Conservation (phyloP, 1,139 yeast genomes). For the Protomyces arabidopsidicola region DNA sequence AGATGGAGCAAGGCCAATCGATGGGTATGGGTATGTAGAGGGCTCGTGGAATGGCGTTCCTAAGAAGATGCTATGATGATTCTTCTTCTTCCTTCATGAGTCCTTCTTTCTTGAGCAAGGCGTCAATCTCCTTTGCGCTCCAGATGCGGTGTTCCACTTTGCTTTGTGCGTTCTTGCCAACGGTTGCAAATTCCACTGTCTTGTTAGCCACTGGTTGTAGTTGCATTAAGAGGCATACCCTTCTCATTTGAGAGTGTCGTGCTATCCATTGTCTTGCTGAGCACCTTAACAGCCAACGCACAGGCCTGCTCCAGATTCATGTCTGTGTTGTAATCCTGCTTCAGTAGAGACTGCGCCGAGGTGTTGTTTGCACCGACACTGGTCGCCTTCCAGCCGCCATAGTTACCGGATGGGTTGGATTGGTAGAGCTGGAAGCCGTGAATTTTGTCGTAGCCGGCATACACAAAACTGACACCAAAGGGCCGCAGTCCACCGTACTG, state of each 20-base stretch:
- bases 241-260: slow-evolving; percentile 80
- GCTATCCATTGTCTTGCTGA: slow-evolving; percentile 90
- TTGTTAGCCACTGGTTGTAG: not conserved
- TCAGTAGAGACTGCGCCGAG: slow-evolving; percentile 90
- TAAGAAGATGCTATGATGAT: not conserved
- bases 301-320: slow-evolving; percentile 72
- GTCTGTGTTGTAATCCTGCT: slow-evolving; percentile 90
- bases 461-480: slow-evolving; percentile 92
- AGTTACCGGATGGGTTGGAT: slow-evolving; percentile 95
- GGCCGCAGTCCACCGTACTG: slow-evolving; percentile 97
- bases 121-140: slow-evolving; percentile 72
- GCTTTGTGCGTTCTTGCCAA: slow-evolving; percentile 50
- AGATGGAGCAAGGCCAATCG: slow-evolving; percentile 26
- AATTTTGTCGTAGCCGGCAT: slow-evolving; percentile 91
- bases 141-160: slow-evolving; percentile 67
- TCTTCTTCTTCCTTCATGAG: slow-evolving; percentile 19
- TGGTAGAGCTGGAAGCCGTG: slow-evolving; percentile 89
- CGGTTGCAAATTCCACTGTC: slow-evolving; percentile 74
- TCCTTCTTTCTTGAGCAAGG: slow-evolving; percentile 57
- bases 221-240: slow-evolving; percentile 31
- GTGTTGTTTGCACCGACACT: slow-evolving; percentile 94
- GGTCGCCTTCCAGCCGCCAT: slow-evolving; percentile 98
- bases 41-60: not conserved
- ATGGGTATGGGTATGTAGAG: slow-evolving; percentile 25
- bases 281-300: slow-evolving; percentile 81